phyloP scores from a whole-genome alignment of 495 filamentous ascomycete species.

The Aspergillus incahuasiensis region DNA sequence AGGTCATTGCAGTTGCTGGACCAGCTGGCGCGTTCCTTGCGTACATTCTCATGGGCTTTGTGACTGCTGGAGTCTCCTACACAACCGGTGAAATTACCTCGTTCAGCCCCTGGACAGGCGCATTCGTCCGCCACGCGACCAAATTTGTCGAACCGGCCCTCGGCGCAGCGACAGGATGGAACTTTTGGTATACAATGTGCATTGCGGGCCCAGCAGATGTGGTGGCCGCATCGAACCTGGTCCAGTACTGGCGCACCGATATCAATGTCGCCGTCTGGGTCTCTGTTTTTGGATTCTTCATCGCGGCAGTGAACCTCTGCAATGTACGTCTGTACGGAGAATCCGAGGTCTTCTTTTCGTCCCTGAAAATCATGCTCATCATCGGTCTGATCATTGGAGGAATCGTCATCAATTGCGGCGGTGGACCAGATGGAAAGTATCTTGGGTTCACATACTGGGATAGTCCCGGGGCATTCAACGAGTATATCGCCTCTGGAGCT shows the following conservation, averaged over 20 bases:
- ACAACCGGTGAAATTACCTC: conserved; percentile 62
- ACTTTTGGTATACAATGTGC: conserved; percentile 30
- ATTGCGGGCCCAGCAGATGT: conserved; percentile 1
- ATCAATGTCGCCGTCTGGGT: conserved; percentile 46
- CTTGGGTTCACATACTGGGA: conserved; percentile 46
- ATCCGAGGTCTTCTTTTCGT: conserved; percentile 39
- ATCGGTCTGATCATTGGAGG: conserved; percentile 44
- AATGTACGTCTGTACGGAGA: conserved; percentile 45
- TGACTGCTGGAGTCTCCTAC: conserved; percentile 49
- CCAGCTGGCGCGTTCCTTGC: conserved; percentile 61
- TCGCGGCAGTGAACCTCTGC: conserved; percentile 39
- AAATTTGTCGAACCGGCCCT: conserved; percentile 59
- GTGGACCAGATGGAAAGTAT: conserved; percentile 19
- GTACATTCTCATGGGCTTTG: conserved; percentile 50
- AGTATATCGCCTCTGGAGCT: conserved; percentile 31
- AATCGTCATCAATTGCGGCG: conserved; percentile 43
- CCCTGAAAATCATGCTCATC: conserved; percentile 43
- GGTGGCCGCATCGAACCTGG: conserved; percentile 1
- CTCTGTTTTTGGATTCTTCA: conserved; percentile 38
- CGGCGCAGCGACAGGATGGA: background rate
- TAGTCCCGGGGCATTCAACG: conserved; percentile 43
- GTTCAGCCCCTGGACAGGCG: conserved; percentile 65
- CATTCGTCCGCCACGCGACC: conserved; percentile 62
- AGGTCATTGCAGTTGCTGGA: conserved; percentile 56
- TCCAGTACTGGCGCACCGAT: conserved; percentile 2